These are phyloP conservation scores for Tylopilus orsonianus DNA, from an alignment of 1,284 basidiomycete species.

Conservation along the genomic window DNA sequence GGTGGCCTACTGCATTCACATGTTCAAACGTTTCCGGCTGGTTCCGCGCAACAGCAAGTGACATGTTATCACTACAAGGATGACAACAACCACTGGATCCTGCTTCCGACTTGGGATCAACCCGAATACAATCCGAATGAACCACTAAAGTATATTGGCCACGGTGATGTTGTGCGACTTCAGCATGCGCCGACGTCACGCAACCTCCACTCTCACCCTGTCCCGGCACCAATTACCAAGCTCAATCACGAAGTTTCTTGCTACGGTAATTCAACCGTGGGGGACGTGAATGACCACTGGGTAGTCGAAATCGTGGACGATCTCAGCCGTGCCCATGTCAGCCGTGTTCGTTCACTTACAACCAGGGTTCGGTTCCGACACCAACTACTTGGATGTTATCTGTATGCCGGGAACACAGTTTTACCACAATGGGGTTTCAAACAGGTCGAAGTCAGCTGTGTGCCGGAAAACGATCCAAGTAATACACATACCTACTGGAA, in stretches of 20 bases:
- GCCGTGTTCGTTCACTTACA: conserved; percentile 84
- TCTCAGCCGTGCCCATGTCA: conserved; percentile 59
- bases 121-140: conserved; percentile 62
- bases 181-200: conserved; percentile 80
- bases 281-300: conserved; percentile 92
- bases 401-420: conserved; percentile 85
- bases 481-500: conserved; percentile 97
- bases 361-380: conserved; percentile 89
- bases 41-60: conserved; percentile 95
- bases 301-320: conserved; percentile 94
- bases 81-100: conserved; percentile 90
- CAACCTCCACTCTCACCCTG: conserved; percentile 91
- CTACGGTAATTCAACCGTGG: conserved; percentile 87
- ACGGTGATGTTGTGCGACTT: conserved; percentile 83
- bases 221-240: conserved; percentile 89
- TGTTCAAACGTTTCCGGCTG: conserved; percentile 89
- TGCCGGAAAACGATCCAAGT: conserved; percentile 80
- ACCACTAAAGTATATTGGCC: conserved; percentile 69
- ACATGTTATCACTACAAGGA: conserved; percentile 99
- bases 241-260: conserved; percentile 90
- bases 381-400: conserved; percentile 78
- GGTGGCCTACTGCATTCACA: conserved; percentile 97
- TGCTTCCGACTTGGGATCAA: conserved; percentile 83
- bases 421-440: conserved; percentile 99
- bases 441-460: conserved; percentile 95